Base-by-base conservation (phyloP, 192 early-diverging fungal genomes). In the Coemansia sp. region DNA sequence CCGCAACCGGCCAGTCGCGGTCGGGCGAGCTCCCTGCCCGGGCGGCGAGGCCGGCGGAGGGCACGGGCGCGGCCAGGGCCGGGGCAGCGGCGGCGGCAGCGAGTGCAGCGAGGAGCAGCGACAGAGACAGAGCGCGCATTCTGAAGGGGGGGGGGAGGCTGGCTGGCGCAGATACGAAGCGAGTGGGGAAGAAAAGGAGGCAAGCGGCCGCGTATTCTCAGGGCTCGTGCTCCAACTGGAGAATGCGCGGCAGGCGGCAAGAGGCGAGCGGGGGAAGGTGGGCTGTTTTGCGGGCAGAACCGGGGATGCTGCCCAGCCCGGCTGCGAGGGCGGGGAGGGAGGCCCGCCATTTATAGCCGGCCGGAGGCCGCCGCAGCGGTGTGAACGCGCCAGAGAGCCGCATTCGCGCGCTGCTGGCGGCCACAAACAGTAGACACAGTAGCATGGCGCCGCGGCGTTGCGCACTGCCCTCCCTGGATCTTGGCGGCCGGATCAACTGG, bases 1-100 rank as follows among this genome's bases (percentile, higher is more conserved):
- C 60, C 7, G 54, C 56, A 17, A 64, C 60, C 0, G 67, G 67
- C 67, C 67, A 71, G 60, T 71, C 67, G 43, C 67, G 67, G 32
- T 56, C 43, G n/a, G 67, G 60, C 11, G 55, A 50, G 20, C 46
- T 41, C 5, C 42, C 60, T 3, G 42, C 19, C 4, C 18, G 18
- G 7, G 28, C 39, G 18, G 23, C 17, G 21, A 27, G 10, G 9
- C 2, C 34, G 9, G 9, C 28, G 25, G 37, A 40, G 16, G 60
- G 60, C 12, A 63, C 47, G 0, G 67, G 67, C 7, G 67, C 60
- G 7, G 67, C 67, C 16, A 52, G 48, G 33, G 50, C 47, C 4
- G 34, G 39, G 23, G 45, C 47, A 16, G 47, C 39, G 27, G 53
- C 31, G 28, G 51, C 51, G 5, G 42, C 52, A 37, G 60, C 19